phyloP scores from a whole-genome alignment of 768 basidiomycete species.

The Hygrophorus pudorinus region DNA sequence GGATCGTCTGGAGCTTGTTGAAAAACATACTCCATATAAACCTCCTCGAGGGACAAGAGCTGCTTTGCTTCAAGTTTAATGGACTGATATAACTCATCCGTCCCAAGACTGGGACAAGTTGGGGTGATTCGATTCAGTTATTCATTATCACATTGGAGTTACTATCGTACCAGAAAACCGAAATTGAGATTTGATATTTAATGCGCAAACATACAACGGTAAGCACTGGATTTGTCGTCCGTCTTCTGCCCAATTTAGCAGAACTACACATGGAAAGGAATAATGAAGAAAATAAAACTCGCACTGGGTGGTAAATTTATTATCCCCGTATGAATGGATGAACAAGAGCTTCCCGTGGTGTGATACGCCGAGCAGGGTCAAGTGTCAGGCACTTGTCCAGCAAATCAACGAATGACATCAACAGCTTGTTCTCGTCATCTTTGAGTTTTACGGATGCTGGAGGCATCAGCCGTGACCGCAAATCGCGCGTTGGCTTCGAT shows the following conservation, averaged over 20 bases:
- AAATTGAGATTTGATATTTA: too few species aligned
- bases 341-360: conserved; percentile 80
- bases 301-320: conserved; percentile 3
- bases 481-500: conserved; percentile 72
- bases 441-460: conserved; percentile 67
- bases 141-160: too few species aligned
- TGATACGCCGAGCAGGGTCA: conserved; percentile 78
- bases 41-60: background rate
- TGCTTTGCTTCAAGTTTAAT: conserved; percentile 3
- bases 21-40: too few species aligned
- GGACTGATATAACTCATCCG: background rate
- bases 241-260: background rate
- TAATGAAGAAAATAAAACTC: background rate
- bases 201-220: too few species aligned
- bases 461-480: conserved; percentile 76
- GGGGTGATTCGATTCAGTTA: too few species aligned
- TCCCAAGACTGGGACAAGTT: too few species aligned
- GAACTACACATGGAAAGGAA: background rate
- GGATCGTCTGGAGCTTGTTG: too few species aligned
- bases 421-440: conserved; percentile 79
- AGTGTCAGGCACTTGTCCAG: conserved; percentile 85
- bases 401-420: conserved; percentile 78
- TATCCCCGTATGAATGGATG: conserved; percentile 78
- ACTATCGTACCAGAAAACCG: too few species aligned
- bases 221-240: too few species aligned